Conservation (phyloP, 805 yeast species). For the Candida vaughaniae region DNA sequence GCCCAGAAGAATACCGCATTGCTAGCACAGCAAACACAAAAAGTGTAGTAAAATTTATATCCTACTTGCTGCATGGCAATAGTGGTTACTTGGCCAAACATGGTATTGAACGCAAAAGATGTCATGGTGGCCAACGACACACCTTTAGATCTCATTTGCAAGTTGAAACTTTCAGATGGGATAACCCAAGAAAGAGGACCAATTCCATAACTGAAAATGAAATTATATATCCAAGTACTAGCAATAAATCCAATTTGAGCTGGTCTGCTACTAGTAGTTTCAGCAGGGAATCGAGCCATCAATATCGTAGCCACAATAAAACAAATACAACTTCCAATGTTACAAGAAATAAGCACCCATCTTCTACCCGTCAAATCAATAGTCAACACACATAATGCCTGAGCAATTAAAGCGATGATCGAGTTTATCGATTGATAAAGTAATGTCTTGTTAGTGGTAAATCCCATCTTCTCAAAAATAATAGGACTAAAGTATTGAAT, state of each 20-base stretch:
- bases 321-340: constrained; percentile 28
- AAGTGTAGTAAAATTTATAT: constrained; percentile 20
- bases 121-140: constrained; percentile 27
- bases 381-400: constrained; percentile 34
- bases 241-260: constrained; percentile 38
- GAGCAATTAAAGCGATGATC: constrained; percentile 32
- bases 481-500: constrained; percentile 35
- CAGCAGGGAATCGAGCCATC: constrained; percentile 17
- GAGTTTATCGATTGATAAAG: constrained; percentile 31
- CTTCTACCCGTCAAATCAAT: constrained; percentile 38
- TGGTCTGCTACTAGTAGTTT: constrained; percentile 21
- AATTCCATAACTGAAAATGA: constrained; percentile 32
- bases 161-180: constrained; percentile 39
- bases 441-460: constrained; percentile 21
- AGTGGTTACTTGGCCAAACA: constrained; percentile 32
- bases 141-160: constrained; percentile 39
- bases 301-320: constrained; percentile 25
- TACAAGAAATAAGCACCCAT: constrained; percentile 32
- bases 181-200: constrained; percentile 39
- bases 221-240: constrained; percentile 26
- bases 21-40: constrained; percentile 20
- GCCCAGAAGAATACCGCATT: constrained; percentile 31
- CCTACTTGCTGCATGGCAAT: constrained; percentile 23
- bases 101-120: constrained; percentile 31
- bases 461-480: constrained; percentile 28